Evolutionary conservation across 805 yeast genomes (phyloP).

Genomic region (Wickerhamiella galacta): DNA sequence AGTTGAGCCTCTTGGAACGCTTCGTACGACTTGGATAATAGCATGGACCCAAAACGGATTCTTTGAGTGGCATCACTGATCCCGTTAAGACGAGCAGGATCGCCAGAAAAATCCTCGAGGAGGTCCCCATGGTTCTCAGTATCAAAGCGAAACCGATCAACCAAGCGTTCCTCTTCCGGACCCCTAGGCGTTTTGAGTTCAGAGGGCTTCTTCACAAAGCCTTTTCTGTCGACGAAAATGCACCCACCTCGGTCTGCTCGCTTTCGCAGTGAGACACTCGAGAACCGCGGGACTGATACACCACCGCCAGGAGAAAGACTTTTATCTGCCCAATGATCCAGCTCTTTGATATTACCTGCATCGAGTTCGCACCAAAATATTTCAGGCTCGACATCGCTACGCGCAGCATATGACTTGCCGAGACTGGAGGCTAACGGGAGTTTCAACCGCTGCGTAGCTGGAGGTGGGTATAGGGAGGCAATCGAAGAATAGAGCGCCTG

Average conservation of each 20-base stretch:
- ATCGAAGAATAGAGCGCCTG: slow-evolving; percentile 73
- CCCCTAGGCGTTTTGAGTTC: slow-evolving; percentile 14
- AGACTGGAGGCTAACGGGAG: slow-evolving; percentile 17
- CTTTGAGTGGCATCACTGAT: slow-evolving; percentile 77
- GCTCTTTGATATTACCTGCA: slow-evolving; percentile 8
- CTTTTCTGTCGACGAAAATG: slow-evolving; percentile 59
- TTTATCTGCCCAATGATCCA: slow-evolving; percentile 5
- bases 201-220: slow-evolving; percentile 24
- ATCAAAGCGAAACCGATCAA: slow-evolving; percentile 55
- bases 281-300: slow-evolving; percentile 14
- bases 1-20: slow-evolving; percentile 53
- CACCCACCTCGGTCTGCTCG: slow-evolving; percentile 60
- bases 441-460: slow-evolving; percentile 26
- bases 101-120: slow-evolving; percentile 43
- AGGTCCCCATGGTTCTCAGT: slow-evolving; percentile 31
- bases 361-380: slow-evolving; percentile 9
- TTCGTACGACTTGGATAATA: slow-evolving; percentile 73
- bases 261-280: slow-evolving; percentile 35
- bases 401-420: slow-evolving; percentile 15
- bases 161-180: slow-evolving; percentile 24
- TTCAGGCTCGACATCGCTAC: slow-evolving; percentile 15
- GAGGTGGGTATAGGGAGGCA: slow-evolving; percentile 25
- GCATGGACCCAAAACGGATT: slow-evolving; percentile 82
- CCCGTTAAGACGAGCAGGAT: slow-evolving; percentile 70
- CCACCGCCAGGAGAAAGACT: slow-evolving; percentile 6